A percentile compares a stretch with the other conserved stretches of the same genome.
Evolutionary conservation across 208 protist genomes (phyloP).

Genomic region (Leishmania braziliensis): DNA sequence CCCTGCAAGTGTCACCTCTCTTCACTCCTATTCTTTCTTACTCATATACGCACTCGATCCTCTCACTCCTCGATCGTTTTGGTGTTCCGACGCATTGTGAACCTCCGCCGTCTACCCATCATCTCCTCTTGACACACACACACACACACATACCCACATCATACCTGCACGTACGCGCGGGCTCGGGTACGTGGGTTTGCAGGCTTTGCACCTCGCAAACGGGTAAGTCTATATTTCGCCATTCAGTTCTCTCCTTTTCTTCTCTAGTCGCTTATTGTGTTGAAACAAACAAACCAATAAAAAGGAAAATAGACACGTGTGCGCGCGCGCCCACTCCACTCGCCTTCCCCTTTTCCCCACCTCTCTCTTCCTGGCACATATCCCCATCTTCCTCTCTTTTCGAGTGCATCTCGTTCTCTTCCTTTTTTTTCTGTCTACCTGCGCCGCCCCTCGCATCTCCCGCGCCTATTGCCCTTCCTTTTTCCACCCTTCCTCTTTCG

Average conservation of each 20-base stretch:
- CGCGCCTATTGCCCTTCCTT: not conserved
- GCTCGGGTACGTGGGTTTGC: not conserved
- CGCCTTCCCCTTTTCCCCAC: not conserved
- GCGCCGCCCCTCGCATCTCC: not conserved
- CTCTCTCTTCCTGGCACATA: not conserved
- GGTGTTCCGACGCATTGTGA: not conserved
- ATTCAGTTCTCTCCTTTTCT: not conserved
- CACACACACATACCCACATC: not conserved
- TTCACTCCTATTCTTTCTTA: not conserved
- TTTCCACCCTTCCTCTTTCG: not conserved
- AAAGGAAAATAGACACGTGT: not conserved
- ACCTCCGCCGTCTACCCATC: not conserved
- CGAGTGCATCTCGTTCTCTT: not conserved
- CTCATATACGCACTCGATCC: not conserved
- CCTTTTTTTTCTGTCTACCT: not conserved
- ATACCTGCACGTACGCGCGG: not conserved
- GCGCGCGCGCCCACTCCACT: not conserved
- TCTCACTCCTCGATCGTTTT: not conserved
- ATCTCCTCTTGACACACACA: no score
- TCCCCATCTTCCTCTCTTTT: slow-evolving; percentile 1
- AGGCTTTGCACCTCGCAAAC: not conserved
- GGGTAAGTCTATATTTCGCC: not conserved
- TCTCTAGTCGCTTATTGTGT: not conserved
- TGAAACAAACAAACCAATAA: no score
- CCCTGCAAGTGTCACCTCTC: not conserved